Conservation (phyloP, 257 asterid species). For the Agastache rugosa region DNA sequence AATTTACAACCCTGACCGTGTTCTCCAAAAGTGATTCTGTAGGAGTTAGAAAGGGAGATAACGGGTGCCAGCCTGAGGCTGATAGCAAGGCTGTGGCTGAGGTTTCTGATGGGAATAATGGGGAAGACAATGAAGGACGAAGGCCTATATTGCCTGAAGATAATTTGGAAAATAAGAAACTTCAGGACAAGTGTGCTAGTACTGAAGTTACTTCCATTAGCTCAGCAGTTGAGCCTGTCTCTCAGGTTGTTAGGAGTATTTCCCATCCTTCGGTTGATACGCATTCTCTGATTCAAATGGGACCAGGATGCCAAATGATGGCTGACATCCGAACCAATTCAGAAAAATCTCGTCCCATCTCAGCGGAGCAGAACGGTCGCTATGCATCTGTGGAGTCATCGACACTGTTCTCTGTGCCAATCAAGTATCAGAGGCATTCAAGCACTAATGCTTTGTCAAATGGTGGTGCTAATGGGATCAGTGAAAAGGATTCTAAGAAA, state of each 20-base stretch:
- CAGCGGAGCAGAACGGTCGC: conserved; percentile 42
- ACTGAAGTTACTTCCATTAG: conserved; percentile 40
- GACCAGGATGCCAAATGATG: conserved; percentile 45
- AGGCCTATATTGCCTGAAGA: conserved; percentile 39
- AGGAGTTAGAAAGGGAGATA: conserved; percentile 44
- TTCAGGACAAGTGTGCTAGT: conserved; percentile 36
- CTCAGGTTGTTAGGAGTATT: conserved; percentile 33
- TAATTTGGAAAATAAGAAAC: conserved; percentile 35
- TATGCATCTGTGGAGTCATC: conserved; percentile 47
- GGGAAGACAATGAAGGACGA: conserved; percentile 40
- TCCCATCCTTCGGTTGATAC: conserved; percentile 41
- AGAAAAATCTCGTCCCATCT: conserved; percentile 41
- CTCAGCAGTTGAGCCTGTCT: conserved; percentile 34
- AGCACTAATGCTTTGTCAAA: conserved; percentile 40
- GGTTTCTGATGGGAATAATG: conserved; percentile 40
- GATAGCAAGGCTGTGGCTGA: conserved; percentile 38
- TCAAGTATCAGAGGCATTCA: conserved; percentile 50
- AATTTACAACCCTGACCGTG: conserved; percentile 29
- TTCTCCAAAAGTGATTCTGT: conserved; percentile 39
- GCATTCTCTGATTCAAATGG: conserved; percentile 37
- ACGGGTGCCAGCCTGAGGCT: conserved; percentile 34
- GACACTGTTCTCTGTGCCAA: conserved; percentile 52
- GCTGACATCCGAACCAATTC: conserved; percentile 41
- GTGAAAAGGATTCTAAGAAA: conserved; percentile 42
- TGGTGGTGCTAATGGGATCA: conserved; percentile 38